Conservation (phyloP, 352 stramenopile species). For the Phytopythium oedochilum region DNA sequence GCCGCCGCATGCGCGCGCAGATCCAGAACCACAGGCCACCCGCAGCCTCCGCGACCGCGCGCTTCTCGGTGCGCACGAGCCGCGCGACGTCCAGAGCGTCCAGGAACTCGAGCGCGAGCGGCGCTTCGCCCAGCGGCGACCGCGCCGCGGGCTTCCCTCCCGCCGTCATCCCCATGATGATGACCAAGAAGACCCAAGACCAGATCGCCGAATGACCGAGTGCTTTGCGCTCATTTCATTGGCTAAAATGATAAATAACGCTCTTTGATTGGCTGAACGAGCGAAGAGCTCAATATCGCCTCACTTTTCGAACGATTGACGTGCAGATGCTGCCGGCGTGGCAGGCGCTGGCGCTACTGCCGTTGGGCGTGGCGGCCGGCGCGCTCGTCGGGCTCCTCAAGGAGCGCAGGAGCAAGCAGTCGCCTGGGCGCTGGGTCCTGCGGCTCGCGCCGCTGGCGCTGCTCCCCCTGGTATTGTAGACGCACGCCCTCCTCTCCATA, state of each 20-base stretch:
- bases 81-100: slow-evolving; percentile 25
- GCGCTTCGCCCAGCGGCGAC: slow-evolving; percentile 28
- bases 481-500: too few species aligned
- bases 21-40: slow-evolving; percentile 41
- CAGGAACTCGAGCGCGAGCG: slow-evolving; percentile 50
- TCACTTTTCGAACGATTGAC: too few species aligned
- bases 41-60: slow-evolving; percentile 14
- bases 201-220: neutral
- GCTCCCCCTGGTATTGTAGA: slow-evolving; percentile 40
- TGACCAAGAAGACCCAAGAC: too few species aligned
- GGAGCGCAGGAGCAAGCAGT: slow-evolving; percentile 36
- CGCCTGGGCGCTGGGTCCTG: slow-evolving; percentile 38
- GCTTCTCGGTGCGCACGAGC: slow-evolving; percentile 27
- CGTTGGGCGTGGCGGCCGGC: slow-evolving; percentile 36
- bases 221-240: slow-evolving; percentile 16
- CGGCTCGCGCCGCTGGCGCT: slow-evolving; percentile 29
- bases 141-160: neutral
- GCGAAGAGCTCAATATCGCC: neutral
- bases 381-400: slow-evolving; percentile 46
- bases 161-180: neutral
- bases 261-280: slow-evolving; percentile 21
- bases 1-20: slow-evolving; percentile 16
- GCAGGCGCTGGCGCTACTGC: slow-evolving; percentile 28
- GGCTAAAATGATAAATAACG: slow-evolving; percentile 11
- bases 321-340: slow-evolving; percentile 13